These are phyloP conservation scores for Dacryopinax primogenitus DNA, from an alignment of 768 basidiomycete genomes.

Conservation along the genomic window DNA sequence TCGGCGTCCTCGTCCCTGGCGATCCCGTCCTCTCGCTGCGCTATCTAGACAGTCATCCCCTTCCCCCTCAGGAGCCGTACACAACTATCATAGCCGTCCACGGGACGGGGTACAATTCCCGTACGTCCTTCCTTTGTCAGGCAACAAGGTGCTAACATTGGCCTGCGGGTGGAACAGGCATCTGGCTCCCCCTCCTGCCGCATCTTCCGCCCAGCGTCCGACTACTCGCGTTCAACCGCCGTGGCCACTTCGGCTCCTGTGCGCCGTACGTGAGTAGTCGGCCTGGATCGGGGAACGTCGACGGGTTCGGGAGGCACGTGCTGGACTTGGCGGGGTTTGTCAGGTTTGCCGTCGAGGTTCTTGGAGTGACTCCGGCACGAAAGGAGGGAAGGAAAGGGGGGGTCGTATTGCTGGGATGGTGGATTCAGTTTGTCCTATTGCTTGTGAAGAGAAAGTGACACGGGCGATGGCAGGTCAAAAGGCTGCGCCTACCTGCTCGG, in stretches of 20 bases:
- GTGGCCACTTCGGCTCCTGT: not conserved
- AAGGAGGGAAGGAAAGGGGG: not conserved
- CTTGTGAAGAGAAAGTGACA: not conserved
- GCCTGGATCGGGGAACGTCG: not conserved
- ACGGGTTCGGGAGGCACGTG: not conserved
- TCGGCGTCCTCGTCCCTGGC: slow-evolving; percentile 4
- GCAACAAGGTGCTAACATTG: too few species aligned
- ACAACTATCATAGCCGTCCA: not conserved
- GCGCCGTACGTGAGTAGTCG: not conserved
- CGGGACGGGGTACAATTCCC: not conserved
- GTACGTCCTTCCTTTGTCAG: not conserved
- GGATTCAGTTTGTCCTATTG: not conserved
- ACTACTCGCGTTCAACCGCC: not conserved
- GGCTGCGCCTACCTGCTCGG: not conserved
- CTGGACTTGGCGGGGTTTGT: not conserved
- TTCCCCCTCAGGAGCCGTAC: not conserved
- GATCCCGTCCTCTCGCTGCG: not conserved
- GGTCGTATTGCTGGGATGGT: not conserved
- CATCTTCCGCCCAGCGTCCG: not conserved
- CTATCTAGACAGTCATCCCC: not conserved
- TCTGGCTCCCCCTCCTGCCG: not conserved
- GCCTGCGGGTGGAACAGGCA: not conserved
- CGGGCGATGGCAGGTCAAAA: not conserved
- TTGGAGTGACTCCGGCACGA: not conserved
- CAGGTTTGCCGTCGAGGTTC: not conserved